These are phyloP conservation scores for Solanum dulcamara DNA, from an alignment of 257 asterid genomes.

Conservation along the genomic window DNA sequence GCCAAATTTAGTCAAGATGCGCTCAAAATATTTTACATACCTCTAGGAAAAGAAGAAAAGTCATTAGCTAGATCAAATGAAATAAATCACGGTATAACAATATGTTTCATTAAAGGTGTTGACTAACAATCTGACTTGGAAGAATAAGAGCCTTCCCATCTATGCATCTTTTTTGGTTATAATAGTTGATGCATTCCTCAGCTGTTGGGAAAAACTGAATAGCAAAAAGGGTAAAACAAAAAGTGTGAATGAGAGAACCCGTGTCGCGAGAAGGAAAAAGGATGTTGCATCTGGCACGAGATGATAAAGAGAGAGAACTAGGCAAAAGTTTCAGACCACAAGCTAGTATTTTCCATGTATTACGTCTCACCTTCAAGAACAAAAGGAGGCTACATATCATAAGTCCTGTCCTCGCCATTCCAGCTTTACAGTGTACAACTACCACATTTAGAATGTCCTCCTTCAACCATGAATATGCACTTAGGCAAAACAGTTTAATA, in stretches of 20 bases:
- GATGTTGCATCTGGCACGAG: too few species aligned
- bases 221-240: conserved; percentile 8
- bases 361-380: conserved; percentile 65
- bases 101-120: conserved; percentile 7
- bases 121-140: conserved; percentile 95
- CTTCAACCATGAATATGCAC: conserved; percentile 97
- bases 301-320: too few species aligned
- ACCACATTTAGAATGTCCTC: conserved; percentile 90
- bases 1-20: conserved; percentile 43
- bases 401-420: conserved; percentile 95
- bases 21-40: conserved; percentile 86
- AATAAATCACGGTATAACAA: background rate
- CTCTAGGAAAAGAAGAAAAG: conserved; percentile 40
- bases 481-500: conserved; percentile 72
- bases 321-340: background rate
- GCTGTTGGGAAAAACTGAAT: conserved; percentile 90
- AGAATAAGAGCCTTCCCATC: conserved; percentile 92
- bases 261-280: too few species aligned
- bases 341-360: conserved; percentile 2
- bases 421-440: conserved; percentile 99
- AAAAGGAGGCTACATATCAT: conserved; percentile 97
- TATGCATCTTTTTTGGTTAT: conserved; percentile 84
- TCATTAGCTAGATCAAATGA: conserved; percentile 4
- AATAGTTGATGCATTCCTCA: conserved; percentile 84
- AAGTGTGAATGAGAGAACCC: conserved; percentile 8